Evolutionary conservation across 106 monocot species (phyloP), one percentile per base, ranked within the genome.

Genomic region (Chionographis japonica): DNA sequence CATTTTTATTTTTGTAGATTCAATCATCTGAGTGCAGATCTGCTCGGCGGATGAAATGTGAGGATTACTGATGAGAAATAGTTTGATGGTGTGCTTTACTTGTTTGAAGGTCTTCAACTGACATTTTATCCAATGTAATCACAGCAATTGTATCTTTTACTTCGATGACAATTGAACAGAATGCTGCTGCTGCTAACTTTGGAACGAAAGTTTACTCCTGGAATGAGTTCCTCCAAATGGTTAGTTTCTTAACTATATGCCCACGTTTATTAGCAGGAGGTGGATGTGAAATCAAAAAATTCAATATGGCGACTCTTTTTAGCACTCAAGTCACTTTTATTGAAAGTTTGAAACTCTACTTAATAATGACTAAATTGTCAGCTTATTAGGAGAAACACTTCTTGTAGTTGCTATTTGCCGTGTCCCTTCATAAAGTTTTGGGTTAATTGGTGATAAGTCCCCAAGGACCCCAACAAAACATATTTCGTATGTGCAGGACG

Each of bases 161-260:
- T 51, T 65, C 64, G 15, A 68, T 82, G 36, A 74, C 79, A 7
- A 72, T 36, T 60, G 79, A 88, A 64, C 70, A 92, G 56, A 73
- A 37, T 4, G 76, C 62, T 46, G 78, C 52, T 51, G 82, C 88
- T 36, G 49, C 51, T 37, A 59, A 60, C 20, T 20, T 55, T 62
- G 88, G 86, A 60, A 69, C 89, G 60, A 75, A 92, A 71, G 13
- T 69, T 15, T 92, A 84, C 78, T 84, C 92, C 7, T 97, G 95
- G 95, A 76, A 80, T 54, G 92, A 97, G 50, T 86, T 89, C 53
- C 64, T 89, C 36, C 40, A 80, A 52, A 49, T 84, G 82, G 95
- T 92, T 56, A 64, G 83, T 74, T 38, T 74, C 64, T 50, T 11
- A 12, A 62, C 27, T 27, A 17, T 40, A 40, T 37, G 27, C 18